Evolutionary conservation across 192 early-diverging fungal species (phyloP).

Genomic region (Backusella westeae): DNA sequence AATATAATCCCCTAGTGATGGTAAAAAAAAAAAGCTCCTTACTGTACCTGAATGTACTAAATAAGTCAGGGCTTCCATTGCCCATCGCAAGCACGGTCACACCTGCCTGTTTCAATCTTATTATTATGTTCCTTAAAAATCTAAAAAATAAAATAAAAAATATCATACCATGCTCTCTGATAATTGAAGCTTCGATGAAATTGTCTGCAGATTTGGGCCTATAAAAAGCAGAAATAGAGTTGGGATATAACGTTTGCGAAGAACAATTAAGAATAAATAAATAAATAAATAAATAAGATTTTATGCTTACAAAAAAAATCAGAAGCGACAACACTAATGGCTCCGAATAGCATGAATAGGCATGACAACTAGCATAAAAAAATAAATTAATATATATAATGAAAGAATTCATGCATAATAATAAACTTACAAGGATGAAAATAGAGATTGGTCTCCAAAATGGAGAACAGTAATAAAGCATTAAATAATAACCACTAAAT

Average conservation of each 20-base stretch:
- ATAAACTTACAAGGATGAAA: conserved; percentile 38
- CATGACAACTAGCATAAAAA: conserved; percentile 44
- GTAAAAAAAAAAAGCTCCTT: not conserved
- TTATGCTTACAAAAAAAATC: conserved; percentile 68
- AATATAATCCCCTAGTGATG: not conserved
- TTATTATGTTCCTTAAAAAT: conserved; percentile 1
- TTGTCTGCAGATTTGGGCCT: conserved; percentile 81
- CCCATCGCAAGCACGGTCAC: conserved; percentile 77
- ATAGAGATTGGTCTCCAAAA: conserved; percentile 32
- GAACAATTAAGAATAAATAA: not conserved
- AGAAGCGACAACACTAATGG: conserved; percentile 71
- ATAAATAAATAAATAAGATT: not conserved
- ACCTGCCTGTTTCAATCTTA: conserved; percentile 47
- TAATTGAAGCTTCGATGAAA: conserved; percentile 67
- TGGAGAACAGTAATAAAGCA: conserved; percentile 52
- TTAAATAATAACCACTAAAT: conserved; percentile 52
- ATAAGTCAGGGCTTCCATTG: conserved; percentile 91
- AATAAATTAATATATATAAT: not conserved
- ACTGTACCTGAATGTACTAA: conserved; percentile 64
- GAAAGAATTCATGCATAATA: not conserved
- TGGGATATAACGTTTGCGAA: not conserved
- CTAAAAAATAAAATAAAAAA: not conserved
- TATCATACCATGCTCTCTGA: conserved; percentile 71
- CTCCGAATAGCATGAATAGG: conserved; percentile 58
- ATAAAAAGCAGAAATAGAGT: not conserved